A percentile compares a stretch with the other conserved stretches of the same genome.
phyloP scores from a whole-genome alignment of 371 early-diverging fungal genomes.

The Mortierella sp. region DNA sequence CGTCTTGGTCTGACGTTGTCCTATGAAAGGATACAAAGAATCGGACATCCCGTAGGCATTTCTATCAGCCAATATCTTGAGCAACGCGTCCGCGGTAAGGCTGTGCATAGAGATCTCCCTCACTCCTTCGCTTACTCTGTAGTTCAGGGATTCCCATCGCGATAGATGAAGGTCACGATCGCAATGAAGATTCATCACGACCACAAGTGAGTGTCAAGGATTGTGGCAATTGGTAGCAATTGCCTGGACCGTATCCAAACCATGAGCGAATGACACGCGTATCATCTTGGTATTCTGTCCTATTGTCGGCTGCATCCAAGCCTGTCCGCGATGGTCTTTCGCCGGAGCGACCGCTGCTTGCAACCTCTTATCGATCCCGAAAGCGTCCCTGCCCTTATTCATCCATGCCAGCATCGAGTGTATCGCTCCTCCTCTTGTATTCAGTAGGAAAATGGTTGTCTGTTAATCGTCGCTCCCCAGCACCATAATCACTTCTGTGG shows the following conservation, averaged over 20 bases:
- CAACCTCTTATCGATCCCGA: slow-evolving; percentile 10
- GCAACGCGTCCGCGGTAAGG: background rate
- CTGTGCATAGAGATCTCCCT: background rate
- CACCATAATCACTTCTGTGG: slow-evolving; percentile 31
- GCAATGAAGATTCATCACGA: slow-evolving; percentile 1
- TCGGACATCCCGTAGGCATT: background rate
- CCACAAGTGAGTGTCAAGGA: slow-evolving; percentile 12
- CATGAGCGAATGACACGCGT: background rate
- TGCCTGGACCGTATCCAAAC: slow-evolving; percentile 2
- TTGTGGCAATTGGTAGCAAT: slow-evolving; percentile 12
- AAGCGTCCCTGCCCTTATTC: background rate
- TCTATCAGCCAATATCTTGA: slow-evolving; percentile 5
- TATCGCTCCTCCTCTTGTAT: background rate
- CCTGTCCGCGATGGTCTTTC: slow-evolving; percentile 21
- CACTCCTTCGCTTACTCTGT: background rate
- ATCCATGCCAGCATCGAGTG: background rate
- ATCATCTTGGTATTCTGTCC: background rate
- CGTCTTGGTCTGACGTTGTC: slow-evolving; percentile 4
- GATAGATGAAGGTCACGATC: background rate
- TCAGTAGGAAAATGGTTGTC: background rate
- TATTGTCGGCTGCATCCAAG: background rate
- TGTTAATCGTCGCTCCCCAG: slow-evolving; percentile 11
- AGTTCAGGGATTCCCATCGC: background rate
- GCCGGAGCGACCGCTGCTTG: slow-evolving; percentile 11
- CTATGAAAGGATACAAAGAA: too few species aligned